phyloP scores from a whole-genome alignment of 169 alveolate species.

The Plasmodium gallinaceum region DNA sequence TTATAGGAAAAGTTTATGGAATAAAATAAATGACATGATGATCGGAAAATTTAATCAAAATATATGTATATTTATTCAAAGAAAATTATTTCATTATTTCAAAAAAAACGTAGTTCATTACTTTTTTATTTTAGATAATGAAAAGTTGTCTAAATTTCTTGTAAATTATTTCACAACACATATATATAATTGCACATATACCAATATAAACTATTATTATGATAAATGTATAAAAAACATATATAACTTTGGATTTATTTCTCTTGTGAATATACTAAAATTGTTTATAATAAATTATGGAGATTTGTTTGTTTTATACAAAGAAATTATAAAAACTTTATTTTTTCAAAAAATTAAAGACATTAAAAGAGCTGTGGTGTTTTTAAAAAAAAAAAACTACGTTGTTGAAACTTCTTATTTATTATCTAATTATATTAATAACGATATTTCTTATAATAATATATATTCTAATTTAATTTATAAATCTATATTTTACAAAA shows the following conservation, averaged over 20 bases:
- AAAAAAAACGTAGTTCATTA: constrained; percentile 50
- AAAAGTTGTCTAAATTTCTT: constrained; percentile 56
- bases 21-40: constrained; percentile 33
- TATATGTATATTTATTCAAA: constrained; percentile 51
- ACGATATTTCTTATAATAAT: constrained; percentile 44
- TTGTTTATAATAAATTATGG: constrained; percentile 66
- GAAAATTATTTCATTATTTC: constrained; percentile 55
- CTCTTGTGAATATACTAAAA: constrained; percentile 57
- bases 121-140: constrained; percentile 66
- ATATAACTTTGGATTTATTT: constrained; percentile 40
- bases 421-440: constrained; percentile 35
- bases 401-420: constrained; percentile 57
- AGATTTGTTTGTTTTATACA: constrained; percentile 21
- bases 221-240: constrained; percentile 63
- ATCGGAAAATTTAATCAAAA: constrained; percentile 30
- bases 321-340: constrained; percentile 54
- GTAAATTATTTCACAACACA: constrained; percentile 49
- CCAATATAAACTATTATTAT: constrained; percentile 67
- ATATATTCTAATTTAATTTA: constrained; percentile 52
- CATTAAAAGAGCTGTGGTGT: constrained; percentile 27
- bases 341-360: constrained; percentile 56
- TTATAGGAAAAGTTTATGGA: constrained; percentile 46
- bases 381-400: constrained; percentile 31
- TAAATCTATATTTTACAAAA: constrained; percentile 66
- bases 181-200: constrained; percentile 63